Evolutionary conservation across 345 rosid species (phyloP).

Genomic region (Leavenworthia alabamica): DNA sequence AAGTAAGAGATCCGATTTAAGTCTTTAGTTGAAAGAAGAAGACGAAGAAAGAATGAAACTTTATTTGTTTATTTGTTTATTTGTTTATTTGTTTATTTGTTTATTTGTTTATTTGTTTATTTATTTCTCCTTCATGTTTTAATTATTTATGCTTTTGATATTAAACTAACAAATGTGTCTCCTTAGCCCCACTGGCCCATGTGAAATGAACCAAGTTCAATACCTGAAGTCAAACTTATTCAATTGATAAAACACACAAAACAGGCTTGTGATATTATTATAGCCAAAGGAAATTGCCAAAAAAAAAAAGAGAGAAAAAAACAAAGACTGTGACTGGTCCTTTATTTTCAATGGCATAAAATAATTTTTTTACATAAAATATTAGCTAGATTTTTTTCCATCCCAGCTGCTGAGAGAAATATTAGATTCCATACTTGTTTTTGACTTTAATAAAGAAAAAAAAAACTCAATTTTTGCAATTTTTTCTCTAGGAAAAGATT

Average conservation of each 20-base stretch:
- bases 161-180: slow-evolving; percentile 4
- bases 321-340: too few relatives aligned
- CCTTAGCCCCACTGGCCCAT: slow-evolving; percentile 9
- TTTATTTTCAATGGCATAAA: too few relatives aligned
- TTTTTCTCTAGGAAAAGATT: not conserved
- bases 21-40: not conserved
- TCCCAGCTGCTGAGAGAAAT: too few relatives aligned
- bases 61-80: too few relatives aligned
- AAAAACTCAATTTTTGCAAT: not conserved
- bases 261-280: not conserved
- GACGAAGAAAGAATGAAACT: slow-evolving; percentile 12
- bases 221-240: not conserved
- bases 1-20: slow-evolving; percentile 22
- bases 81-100: too few relatives aligned
- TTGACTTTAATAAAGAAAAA: not conserved
- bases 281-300: not conserved
- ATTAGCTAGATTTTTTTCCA: too few relatives aligned
- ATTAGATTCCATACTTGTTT: not conserved
- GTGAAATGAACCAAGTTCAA: not conserved
- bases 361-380: not conserved
- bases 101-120: slow-evolving; percentile 5
- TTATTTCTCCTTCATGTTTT: too few relatives aligned
- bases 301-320: too few relatives aligned
- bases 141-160: not conserved
- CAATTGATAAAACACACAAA: not conserved